Evolutionary conservation across 202 grass and related monocot species (phyloP).

Genomic region (Tripidium arundinaceum): DNA sequence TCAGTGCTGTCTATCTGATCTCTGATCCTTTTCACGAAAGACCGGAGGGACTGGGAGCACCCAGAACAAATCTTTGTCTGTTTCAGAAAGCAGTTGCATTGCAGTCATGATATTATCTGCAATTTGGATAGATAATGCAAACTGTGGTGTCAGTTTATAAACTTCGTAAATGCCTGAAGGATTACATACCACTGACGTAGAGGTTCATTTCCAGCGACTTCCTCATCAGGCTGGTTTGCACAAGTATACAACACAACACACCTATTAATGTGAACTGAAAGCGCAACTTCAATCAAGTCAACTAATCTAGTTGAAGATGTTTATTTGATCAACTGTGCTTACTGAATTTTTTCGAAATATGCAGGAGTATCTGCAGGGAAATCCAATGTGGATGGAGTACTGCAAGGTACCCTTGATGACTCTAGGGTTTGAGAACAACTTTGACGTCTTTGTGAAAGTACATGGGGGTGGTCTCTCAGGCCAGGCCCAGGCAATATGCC

Average conservation of each 20-base stretch:
- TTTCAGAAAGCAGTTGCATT: not conserved
- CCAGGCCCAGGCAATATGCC: slow-evolving; percentile 86
- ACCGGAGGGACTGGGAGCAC: too few species aligned
- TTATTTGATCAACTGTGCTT: not conserved
- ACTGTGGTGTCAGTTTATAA: not conserved
- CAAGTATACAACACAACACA: not conserved
- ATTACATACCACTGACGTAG: not conserved
- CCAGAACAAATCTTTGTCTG: not conserved
- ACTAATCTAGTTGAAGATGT: not conserved
- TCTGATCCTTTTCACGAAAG: not conserved
- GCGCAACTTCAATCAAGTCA: not conserved
- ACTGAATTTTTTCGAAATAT: not conserved
- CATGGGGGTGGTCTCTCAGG: slow-evolving; percentile 81
- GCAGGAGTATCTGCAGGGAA: slow-evolving; percentile 79
- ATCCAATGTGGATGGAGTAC: slow-evolving; percentile 77
- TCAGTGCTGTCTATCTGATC: not conserved
- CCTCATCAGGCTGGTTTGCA: not conserved
- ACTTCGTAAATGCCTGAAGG: not conserved
- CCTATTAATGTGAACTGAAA: not conserved
- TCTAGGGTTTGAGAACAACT: slow-evolving; percentile 78
- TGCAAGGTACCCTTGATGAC: slow-evolving; percentile 64
- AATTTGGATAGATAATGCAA: not conserved
- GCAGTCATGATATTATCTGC: not conserved
- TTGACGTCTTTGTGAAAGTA: slow-evolving; percentile 87
- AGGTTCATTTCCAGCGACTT: not conserved